These are phyloP conservation scores for Sisymbrium irio DNA, from an alignment of 345 rosid species.

Conservation along the genomic window DNA sequence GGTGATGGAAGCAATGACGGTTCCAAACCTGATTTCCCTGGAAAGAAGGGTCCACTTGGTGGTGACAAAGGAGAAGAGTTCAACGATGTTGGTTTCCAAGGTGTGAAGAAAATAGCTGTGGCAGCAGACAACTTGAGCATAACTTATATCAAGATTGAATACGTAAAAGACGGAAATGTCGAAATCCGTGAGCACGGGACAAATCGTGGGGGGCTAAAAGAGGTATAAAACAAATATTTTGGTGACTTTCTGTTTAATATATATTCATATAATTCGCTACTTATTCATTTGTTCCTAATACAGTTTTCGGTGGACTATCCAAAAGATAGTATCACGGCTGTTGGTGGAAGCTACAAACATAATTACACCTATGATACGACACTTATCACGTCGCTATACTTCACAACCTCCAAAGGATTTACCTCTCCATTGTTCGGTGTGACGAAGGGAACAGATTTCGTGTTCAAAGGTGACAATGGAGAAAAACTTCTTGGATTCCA, in stretches of 20 bases:
- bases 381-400: neutral
- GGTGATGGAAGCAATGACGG: neutral
- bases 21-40: neutral
- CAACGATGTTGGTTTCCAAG: neutral
- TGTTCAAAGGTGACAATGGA: neutral
- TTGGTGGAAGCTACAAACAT: neutral
- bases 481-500: slow-evolving; percentile 13
- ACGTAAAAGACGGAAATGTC: neutral
- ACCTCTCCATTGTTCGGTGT: neutral
- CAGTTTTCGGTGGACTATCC: neutral
- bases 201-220: neutral
- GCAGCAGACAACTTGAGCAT: slow-evolving; percentile 1
- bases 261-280: neutral
- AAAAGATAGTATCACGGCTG: neutral
- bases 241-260: neutral
- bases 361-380: neutral
- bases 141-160: neutral
- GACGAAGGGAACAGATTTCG: neutral
- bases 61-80: neutral
- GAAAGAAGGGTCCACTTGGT: neutral
- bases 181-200: neutral
- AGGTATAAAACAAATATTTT: neutral
- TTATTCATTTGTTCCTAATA: neutral
- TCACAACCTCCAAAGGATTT: neutral
- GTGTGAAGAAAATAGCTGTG: neutral